Base-by-base conservation (phyloP, 1,284 basidiomycete species). In the Meira miltonrushii region DNA sequence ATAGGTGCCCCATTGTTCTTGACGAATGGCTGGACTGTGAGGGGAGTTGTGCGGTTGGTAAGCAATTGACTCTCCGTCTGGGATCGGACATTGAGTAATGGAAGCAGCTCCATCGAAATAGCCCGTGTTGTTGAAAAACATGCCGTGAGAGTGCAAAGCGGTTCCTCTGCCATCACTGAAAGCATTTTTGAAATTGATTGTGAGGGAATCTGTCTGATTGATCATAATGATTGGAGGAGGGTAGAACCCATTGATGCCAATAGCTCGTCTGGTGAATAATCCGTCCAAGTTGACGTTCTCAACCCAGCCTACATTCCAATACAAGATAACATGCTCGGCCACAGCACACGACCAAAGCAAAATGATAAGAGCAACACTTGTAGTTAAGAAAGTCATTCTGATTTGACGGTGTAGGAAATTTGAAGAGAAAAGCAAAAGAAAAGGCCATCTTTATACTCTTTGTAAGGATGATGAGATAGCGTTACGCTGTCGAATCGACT, bases 31-130 rank as follows among this genome's bases (percentile, higher is more conserved):
- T 1, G 76, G 92, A 88, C 3, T 84, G 83, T 0, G 85, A 86
- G 57, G 91, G 12, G 66, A 64, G 47, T 69, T 84, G n/a, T 88
- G 85, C n/a, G 94, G 83, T 47, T 86, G 80, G 72, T 96, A 95
- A 65, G 86, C 85, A 69, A 91, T 86, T 0, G 84, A 83, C 54
- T 84, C 79, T 13, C 87, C 87, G 0, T 84, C 84, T 0, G 93
- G 92, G 38, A 94, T 90, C 39, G 89, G 88, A 73, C 92, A 96
- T 81, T 95, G 90, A 1, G 88, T 85, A 51, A 92, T 85, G 10
- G 83, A 85, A 43, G 84, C 79, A 0, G 93, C 91, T 40, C 93
- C 93, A 78, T 97, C 93, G 81, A 25, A 53, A 33, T 19, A 55
- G 19, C 41, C 52, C 6, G 61, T 84, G 10, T 84, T 83, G 79